Base-by-base conservation (phyloP, 192 early-diverging fungal genomes). In the Piromyces sp. region DNA sequence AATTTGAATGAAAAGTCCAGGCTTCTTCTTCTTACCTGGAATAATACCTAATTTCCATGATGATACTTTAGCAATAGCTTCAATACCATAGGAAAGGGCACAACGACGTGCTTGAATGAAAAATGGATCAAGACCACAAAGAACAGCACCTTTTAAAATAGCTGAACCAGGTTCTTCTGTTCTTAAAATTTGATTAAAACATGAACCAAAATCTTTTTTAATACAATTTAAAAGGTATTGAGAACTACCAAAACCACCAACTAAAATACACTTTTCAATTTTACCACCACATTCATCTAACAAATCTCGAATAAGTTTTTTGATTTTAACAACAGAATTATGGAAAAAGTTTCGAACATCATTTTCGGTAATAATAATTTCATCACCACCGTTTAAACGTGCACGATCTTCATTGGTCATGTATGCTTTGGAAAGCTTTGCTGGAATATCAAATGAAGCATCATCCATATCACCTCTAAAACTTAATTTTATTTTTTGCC, bases 141-240 rank as follows among this genome's bases (percentile, higher is more conserved):
- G 81, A 19, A 81, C 81, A 30, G 81, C 81, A 78, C 81, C 81
- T 30, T 81, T 81, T 30, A 81, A 42, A 30, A 81, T 78, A n/a
- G 78, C 31, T 11, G 81, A 42, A 30, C 81, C 81, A 22, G 81
- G 81, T 42, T 81, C 81, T 30, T 30, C 33, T 3, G 81, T 42
- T 42, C 81, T 68, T n/a, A 81, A 37, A 81, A 33, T 22, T 78
- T 78, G 30, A 19, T 30, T 19, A 36, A 78, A 33, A 19, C 81
- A 30, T 58, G 81, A 42, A 78, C 42, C 81, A 78, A 42, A 78
- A 78, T 78, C 30, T 78, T 42, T 30, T 30, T 33, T 19, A 30
- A 78, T 30, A 81, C 81, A 30, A 15, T 30, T 30, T n/a, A 78
- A 30, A 58, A 30, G 17, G 68, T 42, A 78, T 81, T 30, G 30